Percentiles rank a stretch among this genome's conserved stretches.
phyloP scores from a whole-genome alignment of 495 filamentous ascomycete genomes.

The Penicillium pancosmium region DNA sequence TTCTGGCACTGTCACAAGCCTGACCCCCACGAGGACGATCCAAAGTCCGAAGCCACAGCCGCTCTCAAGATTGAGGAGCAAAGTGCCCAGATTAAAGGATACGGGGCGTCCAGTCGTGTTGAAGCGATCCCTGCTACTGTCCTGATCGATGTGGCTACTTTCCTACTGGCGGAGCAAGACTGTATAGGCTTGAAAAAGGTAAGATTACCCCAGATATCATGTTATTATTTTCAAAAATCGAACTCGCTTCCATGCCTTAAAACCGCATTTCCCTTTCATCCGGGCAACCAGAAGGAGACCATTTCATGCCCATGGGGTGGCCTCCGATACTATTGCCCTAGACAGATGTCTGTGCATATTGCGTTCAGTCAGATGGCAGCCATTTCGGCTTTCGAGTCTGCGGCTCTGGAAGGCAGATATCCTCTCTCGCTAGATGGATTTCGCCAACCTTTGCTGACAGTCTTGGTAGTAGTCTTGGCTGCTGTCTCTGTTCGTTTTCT shows the following conservation, averaged over 20 bases:
- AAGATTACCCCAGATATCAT: constrained; percentile 35
- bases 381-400: constrained; percentile 16
- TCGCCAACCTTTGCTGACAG: constrained; percentile 50
- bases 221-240: constrained; percentile 14
- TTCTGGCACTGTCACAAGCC: constrained; percentile 99
- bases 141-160: constrained; percentile 77
- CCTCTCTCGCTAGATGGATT: constrained; percentile 48
- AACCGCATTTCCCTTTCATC: constrained; percentile 8
- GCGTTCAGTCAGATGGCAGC: constrained; percentile 32
- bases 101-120: constrained; percentile 72
- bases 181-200: constrained; percentile 64
- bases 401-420: constrained; percentile 33
- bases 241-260: constrained; percentile 11
- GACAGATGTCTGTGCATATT: constrained; percentile 40
- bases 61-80: constrained; percentile 34
- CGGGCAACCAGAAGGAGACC: constrained; percentile 91
- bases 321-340: constrained; percentile 95
- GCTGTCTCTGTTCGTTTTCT: constrained; percentile 15
- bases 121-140: constrained; percentile 64
- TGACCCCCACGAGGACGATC: constrained; percentile 46
- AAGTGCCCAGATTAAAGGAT: constrained; percentile 64
- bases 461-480: constrained; percentile 17
- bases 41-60: constrained; percentile 31
- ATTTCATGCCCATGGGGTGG: constrained; percentile 56
- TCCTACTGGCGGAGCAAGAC: constrained; percentile 68